phyloP scores from a whole-genome alignment of 176 grass and related monocot genomes.

The Oryza glaberrima region DNA sequence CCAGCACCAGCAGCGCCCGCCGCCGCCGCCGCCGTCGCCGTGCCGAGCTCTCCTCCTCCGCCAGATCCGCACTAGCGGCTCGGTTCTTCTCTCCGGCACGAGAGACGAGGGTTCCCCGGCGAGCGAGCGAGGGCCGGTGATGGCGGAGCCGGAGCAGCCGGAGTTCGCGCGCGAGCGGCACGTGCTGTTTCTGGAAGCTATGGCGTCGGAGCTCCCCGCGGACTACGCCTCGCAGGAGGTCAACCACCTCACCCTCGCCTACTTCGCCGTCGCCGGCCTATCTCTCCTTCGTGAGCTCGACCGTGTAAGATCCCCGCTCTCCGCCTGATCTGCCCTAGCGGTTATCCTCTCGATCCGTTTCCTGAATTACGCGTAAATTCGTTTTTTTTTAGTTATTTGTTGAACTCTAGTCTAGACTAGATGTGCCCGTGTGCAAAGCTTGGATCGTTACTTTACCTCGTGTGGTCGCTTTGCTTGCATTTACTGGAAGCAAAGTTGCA shows the following conservation, averaged over 20 bases:
- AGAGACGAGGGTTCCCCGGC: background rate
- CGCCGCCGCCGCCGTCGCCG: too few relatives aligned
- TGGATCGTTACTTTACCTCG: conserved; percentile 12
- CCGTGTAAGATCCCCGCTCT: conserved; percentile 38
- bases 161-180: conserved; percentile 52
- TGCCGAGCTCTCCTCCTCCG: too few relatives aligned
- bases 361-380: background rate
- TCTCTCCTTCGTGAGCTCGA: conserved; percentile 68
- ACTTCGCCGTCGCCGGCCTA: conserved; percentile 81
- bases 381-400: background rate
- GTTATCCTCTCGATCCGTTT: background rate
- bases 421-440: conserved; percentile 16
- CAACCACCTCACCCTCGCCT: conserved; percentile 84
- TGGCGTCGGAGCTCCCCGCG: conserved; percentile 50
- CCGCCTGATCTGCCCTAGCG: background rate
- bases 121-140: background rate
- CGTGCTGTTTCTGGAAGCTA: conserved; percentile 47
- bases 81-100: too few relatives aligned
- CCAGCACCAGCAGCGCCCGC: too few relatives aligned
- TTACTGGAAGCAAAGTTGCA: background rate
- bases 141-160: background rate
- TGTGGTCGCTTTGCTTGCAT: background rate
- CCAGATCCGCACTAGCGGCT: too few relatives aligned
- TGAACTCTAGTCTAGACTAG: background rate
- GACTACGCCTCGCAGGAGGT: conserved; percentile 75